Evolutionary conservation across 306 rosid genomes (phyloP), one percentile per base, ranked within the genome.

Genomic region (Lathyrus sativus): DNA sequence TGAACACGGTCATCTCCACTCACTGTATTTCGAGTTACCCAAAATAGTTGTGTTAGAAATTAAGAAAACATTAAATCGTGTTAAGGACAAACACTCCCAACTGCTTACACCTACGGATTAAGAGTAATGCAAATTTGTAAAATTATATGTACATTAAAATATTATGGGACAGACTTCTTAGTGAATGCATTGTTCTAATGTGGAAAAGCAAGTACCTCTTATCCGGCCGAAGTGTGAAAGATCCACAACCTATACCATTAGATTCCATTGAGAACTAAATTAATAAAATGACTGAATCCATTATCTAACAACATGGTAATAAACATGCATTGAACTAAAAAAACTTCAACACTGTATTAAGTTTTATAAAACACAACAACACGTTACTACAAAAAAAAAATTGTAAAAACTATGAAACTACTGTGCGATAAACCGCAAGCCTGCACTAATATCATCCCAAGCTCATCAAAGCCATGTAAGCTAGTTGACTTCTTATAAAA

Each of bases 161-260:
- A 15, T 35, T 63, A 12, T 63, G 7, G 22, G 22, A 63, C 12
- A 13, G 8, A 41, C 9, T n/a, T 57, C 11, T 19, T 57, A 7
- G 43, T n/a, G 12, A 46, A 41, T 33, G 42, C 43, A 56, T 58
- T 48, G 59, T 7, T 39, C 33, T 49, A 31, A 46, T 6, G 58
- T 48, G 10, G 58, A 46, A 72, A 68, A 49, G n/a, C 58, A 77
- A 11, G 74, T 87, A 92, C 98, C 98, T 88, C 95, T 84, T 76
- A 92, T 83, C 72, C 98, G 84, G 78, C 96, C 96, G 65, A 84
- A 92, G 81, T 92, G 96, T 62, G 98, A 92, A 57, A 92, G 96
- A 81, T 92, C 96, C 79, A 85, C 96, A 11, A 89, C 95, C 98
- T 89, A 84, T 14, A 46, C 51, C 68, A 85, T 56, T 22, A 65